These are phyloP conservation scores for Ophiorrhiza pumila DNA, from an alignment of 257 asterid genomes.

Conservation along the genomic window DNA sequence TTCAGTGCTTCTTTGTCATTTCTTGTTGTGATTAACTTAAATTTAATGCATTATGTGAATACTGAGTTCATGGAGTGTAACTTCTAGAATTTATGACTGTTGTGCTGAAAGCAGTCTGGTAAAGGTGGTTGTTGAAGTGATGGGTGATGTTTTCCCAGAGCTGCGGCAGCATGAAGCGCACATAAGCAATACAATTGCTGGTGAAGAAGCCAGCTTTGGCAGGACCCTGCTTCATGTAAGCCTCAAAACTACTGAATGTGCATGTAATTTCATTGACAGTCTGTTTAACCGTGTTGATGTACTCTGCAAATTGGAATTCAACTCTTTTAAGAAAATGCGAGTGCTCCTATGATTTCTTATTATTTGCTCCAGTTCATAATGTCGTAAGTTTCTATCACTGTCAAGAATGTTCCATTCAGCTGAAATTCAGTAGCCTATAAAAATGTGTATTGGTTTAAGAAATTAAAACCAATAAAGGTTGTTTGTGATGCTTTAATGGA, in stretches of 20 bases:
- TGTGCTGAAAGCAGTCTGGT: constrained; percentile 59
- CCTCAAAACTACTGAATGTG: neutral
- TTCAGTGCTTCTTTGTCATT: neutral
- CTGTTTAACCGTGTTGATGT: neutral
- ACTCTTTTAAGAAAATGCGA: neutral
- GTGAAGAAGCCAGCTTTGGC: constrained; percentile 92
- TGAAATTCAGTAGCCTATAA: too few relatives aligned
- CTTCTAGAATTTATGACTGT: neutral
- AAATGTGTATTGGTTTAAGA: too few relatives aligned
- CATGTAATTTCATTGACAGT: neutral
- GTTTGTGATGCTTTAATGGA: too few relatives aligned
- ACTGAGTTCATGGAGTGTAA: neutral
- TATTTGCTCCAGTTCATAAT: neutral
- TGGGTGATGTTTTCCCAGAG: constrained; percentile 92
- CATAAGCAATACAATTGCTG: constrained; percentile 73
- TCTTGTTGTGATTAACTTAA: neutral
- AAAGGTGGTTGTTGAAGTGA: constrained; percentile 67
- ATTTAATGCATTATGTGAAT: too few relatives aligned
- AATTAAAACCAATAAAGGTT: too few relatives aligned
- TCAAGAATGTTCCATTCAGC: neutral
- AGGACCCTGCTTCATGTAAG: constrained; percentile 78
- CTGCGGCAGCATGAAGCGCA: constrained; percentile 57
- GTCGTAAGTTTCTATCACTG: neutral
- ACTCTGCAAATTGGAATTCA: neutral
- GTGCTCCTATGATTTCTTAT: too few relatives aligned